Evolutionary conservation across 2,329 filamentous ascomycete genomes (phyloP).

Genomic region (Diplodia sapinea): DNA sequence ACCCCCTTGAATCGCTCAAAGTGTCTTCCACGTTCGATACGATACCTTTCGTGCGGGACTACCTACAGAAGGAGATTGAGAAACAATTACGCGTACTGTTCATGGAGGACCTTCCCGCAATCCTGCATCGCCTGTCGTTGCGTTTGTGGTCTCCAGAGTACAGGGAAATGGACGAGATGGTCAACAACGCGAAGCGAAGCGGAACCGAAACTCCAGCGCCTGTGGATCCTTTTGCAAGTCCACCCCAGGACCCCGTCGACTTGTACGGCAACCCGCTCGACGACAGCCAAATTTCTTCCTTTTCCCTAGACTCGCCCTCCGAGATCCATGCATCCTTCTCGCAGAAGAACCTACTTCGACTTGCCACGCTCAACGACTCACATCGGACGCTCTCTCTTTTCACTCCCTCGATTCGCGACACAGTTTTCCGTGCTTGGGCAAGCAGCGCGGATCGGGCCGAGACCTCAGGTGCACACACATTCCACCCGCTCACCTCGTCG

Average conservation of each 20-base stretch:
- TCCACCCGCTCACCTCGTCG: constrained; percentile 51
- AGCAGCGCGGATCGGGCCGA: constrained; percentile 75
- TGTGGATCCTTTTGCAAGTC: constrained; percentile 80
- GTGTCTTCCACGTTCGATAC: constrained; percentile 99
- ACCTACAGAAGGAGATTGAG: constrained; percentile 95
- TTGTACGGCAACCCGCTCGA: constrained; percentile 78
- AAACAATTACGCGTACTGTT: constrained; percentile 88
- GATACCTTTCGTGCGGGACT: constrained; percentile 97
- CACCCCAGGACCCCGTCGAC: constrained; percentile 82
- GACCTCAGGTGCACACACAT: constrained; percentile 46
- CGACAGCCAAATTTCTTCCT: constrained; percentile 73
- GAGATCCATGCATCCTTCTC: constrained; percentile 92
- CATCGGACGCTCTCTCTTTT: constrained; percentile 90
- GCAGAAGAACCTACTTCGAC: constrained; percentile 85
- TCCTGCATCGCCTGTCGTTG: constrained; percentile 90
- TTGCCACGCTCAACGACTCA: constrained; percentile 83
- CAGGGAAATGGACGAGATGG: constrained; percentile 66
- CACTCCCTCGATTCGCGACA: constrained; percentile 87
- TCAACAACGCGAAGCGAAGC: constrained; percentile 51
- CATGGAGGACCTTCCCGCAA: constrained; percentile 97
- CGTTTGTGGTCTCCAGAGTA: constrained; percentile 91
- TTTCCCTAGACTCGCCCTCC: constrained; percentile 78
- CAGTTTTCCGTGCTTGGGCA: constrained; percentile 91
- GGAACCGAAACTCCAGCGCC: constrained; percentile 58
- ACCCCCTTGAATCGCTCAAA: constrained; percentile 95